These are phyloP conservation scores for Phaeosphaeriaceae sp. DNA, from an alignment of 2,329 filamentous ascomycete genomes.

Conservation along the genomic window DNA sequence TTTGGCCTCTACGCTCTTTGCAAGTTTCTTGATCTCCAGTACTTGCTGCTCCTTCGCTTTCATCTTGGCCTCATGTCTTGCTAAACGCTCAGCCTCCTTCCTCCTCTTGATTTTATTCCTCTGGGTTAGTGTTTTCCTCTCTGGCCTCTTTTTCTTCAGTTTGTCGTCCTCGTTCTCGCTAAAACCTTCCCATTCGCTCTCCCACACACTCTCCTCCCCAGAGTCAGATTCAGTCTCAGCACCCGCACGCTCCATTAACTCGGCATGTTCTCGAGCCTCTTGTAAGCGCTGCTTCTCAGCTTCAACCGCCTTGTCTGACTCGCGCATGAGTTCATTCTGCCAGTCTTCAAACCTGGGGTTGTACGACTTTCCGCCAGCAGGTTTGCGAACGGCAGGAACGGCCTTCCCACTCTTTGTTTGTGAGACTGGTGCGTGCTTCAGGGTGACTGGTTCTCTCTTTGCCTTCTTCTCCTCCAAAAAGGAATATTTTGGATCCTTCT, in stretches of 20 bases:
- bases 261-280: conserved; percentile 69
- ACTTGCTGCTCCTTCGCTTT: conserved; percentile 76
- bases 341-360: conserved; percentile 90
- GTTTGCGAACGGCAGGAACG: conserved; percentile 78
- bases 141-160: conserved; percentile 74
- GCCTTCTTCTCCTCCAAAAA: conserved; percentile 72
- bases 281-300: conserved; percentile 76
- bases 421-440: conserved; percentile 79
- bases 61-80: conserved; percentile 76
- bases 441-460: conserved; percentile 74
- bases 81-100: conserved; percentile 82
- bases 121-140: conserved; percentile 85
- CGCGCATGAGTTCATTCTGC: conserved; percentile 73
- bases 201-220: conserved; percentile 93
- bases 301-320: conserved; percentile 79
- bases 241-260: conserved; percentile 71
- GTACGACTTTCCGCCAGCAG: conserved; percentile 85
- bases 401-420: conserved; percentile 82
- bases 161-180: conserved; percentile 60
- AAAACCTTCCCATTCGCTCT: conserved; percentile 75
- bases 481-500: conserved; percentile 62
- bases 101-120: conserved; percentile 86
- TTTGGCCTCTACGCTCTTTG: conserved; percentile 66
- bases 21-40: conserved; percentile 73
- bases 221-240: conserved; percentile 75